These are phyloP conservation scores for Aspergillus haitiensis DNA, from an alignment of 495 filamentous ascomycete genomes.

Conservation along the genomic window DNA sequence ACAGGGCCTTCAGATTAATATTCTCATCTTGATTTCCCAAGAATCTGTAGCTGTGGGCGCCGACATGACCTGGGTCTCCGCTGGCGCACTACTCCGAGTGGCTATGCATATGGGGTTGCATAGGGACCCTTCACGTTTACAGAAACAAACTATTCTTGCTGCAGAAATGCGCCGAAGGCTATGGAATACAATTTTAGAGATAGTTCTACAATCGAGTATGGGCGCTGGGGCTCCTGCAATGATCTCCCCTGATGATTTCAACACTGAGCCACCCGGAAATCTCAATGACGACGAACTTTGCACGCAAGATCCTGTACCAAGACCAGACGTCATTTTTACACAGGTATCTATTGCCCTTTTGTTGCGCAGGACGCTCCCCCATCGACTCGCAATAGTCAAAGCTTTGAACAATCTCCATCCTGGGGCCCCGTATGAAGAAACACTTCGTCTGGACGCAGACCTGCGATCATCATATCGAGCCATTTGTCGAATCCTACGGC, in stretches of 20 bases:
- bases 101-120: slow-evolving; percentile 65
- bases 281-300: slow-evolving; percentile 41
- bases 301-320: slow-evolving; percentile 30
- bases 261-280: slow-evolving; percentile 55
- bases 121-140: slow-evolving; percentile 53
- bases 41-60: slow-evolving; percentile 47
- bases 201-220: slow-evolving; percentile 53
- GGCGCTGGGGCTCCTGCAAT: slow-evolving; percentile 53
- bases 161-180: slow-evolving; percentile 60
- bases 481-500: slow-evolving; percentile 39
- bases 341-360: slow-evolving; percentile 46
- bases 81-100: slow-evolving; percentile 53
- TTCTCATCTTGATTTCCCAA: slow-evolving; percentile 50
- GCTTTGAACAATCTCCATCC: slow-evolving; percentile 47
- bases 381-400: slow-evolving; percentile 47
- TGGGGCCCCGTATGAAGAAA: slow-evolving; percentile 38
- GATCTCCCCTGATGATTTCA: slow-evolving; percentile 51
- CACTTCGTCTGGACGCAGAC: slow-evolving; percentile 38
- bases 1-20: slow-evolving; percentile 48
- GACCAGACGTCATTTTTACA: slow-evolving; percentile 41
- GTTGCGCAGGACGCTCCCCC: slow-evolving; percentile 45
- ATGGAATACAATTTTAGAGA: slow-evolving; percentile 62
- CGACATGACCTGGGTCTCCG: slow-evolving; percentile 57
- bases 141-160: slow-evolving; percentile 38
- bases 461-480: slow-evolving; percentile 36